A percentile compares a stretch with the other conserved stretches of the same genome.
phyloP scores from a whole-genome alignment of 2,329 filamentous ascomycete genomes.

The Herpotrichia juniperi region DNA sequence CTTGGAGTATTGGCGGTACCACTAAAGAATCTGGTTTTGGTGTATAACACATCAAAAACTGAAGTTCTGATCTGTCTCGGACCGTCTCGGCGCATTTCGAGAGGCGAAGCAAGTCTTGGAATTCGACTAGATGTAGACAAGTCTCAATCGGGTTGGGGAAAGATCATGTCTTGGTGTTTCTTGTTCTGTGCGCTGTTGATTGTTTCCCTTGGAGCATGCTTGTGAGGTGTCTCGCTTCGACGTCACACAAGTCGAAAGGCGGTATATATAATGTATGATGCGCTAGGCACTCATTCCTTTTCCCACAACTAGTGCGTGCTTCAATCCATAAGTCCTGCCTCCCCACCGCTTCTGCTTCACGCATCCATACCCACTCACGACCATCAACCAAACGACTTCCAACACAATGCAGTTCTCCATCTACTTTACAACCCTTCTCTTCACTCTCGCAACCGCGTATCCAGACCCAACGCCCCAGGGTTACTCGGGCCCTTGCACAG shows the following conservation, averaged over 20 bases:
- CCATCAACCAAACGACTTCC: background rate
- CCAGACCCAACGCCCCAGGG: constrained; percentile 29
- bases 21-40: background rate
- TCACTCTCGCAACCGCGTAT: constrained; percentile 21
- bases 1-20: background rate
- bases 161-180: constrained; percentile 1
- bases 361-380: background rate
- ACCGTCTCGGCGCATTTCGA: background rate
- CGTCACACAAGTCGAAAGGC: background rate
- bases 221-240: background rate
- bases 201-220: background rate
- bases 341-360: too few species aligned
- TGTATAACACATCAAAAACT: background rate
- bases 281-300: background rate
- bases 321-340: background rate
- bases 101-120: too few species aligned
- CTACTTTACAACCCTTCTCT: constrained; percentile 9
- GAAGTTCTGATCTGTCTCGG: background rate
- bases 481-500: constrained; percentile 24
- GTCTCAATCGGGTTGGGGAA: background rate
- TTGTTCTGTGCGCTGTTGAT: background rate
- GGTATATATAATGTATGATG: background rate
- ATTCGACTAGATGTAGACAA: background rate
- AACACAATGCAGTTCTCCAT: constrained; percentile 16
- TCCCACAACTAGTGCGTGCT: background rate